A percentile compares a stretch with the other conserved stretches of the same genome.
phyloP scores from a whole-genome alignment of 768 basidiomycete species.

The Suillus discolor region DNA sequence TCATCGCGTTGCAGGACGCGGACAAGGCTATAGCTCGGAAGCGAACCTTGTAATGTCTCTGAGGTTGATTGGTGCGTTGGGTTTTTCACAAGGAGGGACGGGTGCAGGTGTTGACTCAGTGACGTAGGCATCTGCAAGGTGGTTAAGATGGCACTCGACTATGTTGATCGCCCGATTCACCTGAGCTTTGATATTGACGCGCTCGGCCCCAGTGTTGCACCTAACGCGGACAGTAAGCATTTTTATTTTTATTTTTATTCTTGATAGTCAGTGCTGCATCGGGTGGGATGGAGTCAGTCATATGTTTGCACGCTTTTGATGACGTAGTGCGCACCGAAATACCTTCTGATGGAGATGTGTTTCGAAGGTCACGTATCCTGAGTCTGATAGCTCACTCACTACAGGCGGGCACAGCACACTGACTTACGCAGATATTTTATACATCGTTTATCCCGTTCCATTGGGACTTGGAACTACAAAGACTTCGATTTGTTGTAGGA shows the following conservation, averaged over 20 bases:
- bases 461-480: not conserved
- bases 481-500: not conserved
- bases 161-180: slow-evolving; percentile 91
- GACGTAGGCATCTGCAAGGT: slow-evolving; percentile 82
- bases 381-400: not conserved
- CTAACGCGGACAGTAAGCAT: slow-evolving; percentile 81
- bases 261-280: not conserved
- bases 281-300: not conserved
- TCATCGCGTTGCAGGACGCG: slow-evolving; percentile 95
- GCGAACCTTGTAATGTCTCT: slow-evolving; percentile 84
- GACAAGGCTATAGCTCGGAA: slow-evolving; percentile 71
- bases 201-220: slow-evolving; percentile 66
- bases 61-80: slow-evolving; percentile 64
- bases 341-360: not conserved
- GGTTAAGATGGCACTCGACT: slow-evolving; percentile 93
- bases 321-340: not conserved
- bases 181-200: slow-evolving; percentile 96
- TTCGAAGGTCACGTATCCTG: not conserved
- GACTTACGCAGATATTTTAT: not conserved
- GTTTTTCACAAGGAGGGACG: slow-evolving; percentile 51
- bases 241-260: no score
- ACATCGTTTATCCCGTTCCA: not conserved
- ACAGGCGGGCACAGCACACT: not conserved
- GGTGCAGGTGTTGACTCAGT: slow-evolving; percentile 39
- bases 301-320: not conserved